A percentile compares a stretch with the other conserved stretches of the same genome.
These are phyloP conservation scores for Diaporthe ilicicola DNA, from an alignment of 2,329 filamentous ascomycete species.

Conservation along the genomic window DNA sequence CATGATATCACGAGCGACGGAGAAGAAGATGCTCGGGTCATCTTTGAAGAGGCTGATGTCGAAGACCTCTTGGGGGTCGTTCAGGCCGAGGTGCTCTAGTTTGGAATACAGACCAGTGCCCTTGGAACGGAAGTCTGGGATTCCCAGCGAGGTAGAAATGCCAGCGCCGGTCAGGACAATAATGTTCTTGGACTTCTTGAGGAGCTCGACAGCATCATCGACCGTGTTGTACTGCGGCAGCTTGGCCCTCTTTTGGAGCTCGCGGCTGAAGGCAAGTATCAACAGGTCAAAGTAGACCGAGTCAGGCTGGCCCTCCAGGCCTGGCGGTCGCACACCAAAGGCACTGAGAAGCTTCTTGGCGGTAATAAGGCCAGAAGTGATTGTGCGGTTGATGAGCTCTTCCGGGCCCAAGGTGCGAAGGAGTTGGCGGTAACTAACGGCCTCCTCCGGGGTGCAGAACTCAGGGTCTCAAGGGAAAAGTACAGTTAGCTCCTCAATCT, in stretches of 20 bases:
- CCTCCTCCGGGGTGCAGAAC: conserved; percentile 74
- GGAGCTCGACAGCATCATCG: conserved; percentile 83
- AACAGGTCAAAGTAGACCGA: conserved; percentile 79
- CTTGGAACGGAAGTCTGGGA: conserved; percentile 96
- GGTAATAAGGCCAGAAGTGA: conserved; percentile 74
- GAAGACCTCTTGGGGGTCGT: conserved; percentile 94
- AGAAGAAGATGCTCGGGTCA: conserved; percentile 91
- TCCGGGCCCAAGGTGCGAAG: conserved; percentile 80
- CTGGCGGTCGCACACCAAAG: conserved; percentile 79
- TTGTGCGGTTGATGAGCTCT: conserved; percentile 77
- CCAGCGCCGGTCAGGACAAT: conserved; percentile 94
- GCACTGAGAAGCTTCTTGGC: conserved; percentile 87
- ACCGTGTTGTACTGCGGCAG: conserved; percentile 82
- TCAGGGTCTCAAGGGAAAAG: conserved; percentile 49
- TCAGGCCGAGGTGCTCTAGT: conserved; percentile 78
- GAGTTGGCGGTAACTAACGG: conserved; percentile 71
- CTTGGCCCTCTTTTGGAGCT: conserved; percentile 84
- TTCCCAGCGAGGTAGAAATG: conserved; percentile 95
- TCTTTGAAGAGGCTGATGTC: conserved; percentile 87
- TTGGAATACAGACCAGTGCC: conserved; percentile 91
- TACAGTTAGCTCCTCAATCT: conserved; percentile 16
- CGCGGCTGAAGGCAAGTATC: conserved; percentile 79
- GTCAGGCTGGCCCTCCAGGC: conserved; percentile 75
- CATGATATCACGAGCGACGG: conserved; percentile 88
- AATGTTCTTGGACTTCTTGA: conserved; percentile 81